Percentiles rank a stretch among this genome's conserved stretches.
Evolutionary conservation across 805 yeast genomes (phyloP).

Genomic region (Pichia rugopelliculosa): DNA sequence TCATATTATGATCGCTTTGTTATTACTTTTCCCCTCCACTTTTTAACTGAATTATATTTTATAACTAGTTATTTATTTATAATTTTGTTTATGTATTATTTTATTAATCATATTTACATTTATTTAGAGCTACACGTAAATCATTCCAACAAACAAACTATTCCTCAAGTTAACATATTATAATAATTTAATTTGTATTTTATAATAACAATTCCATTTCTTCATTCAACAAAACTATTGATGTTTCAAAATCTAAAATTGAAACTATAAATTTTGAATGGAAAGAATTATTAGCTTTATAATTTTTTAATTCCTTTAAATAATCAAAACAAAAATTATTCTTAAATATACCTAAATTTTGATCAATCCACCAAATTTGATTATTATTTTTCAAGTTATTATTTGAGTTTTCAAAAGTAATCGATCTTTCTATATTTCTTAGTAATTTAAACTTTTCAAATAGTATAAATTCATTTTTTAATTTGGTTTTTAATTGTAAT

Average conservation of each 20-base stretch:
- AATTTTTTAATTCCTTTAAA: constrained; percentile 3
- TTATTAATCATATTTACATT: not conserved
- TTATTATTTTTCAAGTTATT: not conserved
- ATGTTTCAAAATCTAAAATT: constrained; percentile 16
- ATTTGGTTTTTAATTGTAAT: not conserved
- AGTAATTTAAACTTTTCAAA: constrained; percentile 9
- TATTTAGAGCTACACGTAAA: not conserved
- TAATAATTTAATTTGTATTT: not conserved
- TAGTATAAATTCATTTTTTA: not conserved
- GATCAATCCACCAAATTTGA: constrained; percentile 3
- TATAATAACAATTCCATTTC: constrained; percentile 12
- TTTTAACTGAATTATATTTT: not conserved
- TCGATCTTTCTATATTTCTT: constrained; percentile 2
- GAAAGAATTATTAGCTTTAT: not conserved
- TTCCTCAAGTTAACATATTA: not conserved
- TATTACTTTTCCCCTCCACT: not conserved
- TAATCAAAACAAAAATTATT: constrained; percentile 13
- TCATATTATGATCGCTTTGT: not conserved
- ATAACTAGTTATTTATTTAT: not conserved
- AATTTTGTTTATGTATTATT: not conserved
- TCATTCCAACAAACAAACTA: too few relatives aligned
- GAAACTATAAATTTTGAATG: constrained; percentile 4
- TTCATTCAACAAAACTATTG: constrained; percentile 18
- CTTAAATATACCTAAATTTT: constrained; percentile 5
- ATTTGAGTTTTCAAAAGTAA: not conserved